Evolutionary conservation across 2,329 filamentous ascomycete genomes (phyloP).

Genomic region (Diaporthe amygdali): DNA sequence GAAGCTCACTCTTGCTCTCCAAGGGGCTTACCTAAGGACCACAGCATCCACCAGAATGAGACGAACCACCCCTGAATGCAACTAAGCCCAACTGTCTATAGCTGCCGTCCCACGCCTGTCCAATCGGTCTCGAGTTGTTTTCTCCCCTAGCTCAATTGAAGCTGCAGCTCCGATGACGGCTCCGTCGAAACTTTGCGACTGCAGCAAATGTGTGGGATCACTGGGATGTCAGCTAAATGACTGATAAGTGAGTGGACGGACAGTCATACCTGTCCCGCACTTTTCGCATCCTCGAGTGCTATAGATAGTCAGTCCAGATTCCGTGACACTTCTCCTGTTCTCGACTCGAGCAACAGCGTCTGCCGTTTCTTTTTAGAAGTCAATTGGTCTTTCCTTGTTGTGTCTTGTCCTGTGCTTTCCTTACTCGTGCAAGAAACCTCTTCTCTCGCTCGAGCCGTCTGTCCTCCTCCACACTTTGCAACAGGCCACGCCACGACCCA

Average conservation of each 20-base stretch:
- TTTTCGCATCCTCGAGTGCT: not conserved
- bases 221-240: not conserved
- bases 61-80: not conserved
- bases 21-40: slow-evolving; percentile 20
- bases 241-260: not conserved
- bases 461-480: not conserved
- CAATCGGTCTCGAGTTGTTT: slow-evolving; percentile 7
- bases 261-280: not conserved
- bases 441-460: not conserved
- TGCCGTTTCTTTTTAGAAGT: not conserved
- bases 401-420: not conserved
- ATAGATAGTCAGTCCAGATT: not conserved
- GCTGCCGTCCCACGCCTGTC: not conserved
- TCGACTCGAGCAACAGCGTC: not conserved
- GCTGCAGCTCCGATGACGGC: slow-evolving; percentile 5
- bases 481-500: not conserved
- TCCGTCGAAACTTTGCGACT: slow-evolving; percentile 7
- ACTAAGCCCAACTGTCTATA: slow-evolving; percentile 1
- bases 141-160: slow-evolving; percentile 3
- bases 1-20: not conserved
- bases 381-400: not conserved
- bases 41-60: not conserved
- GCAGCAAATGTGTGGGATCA: not conserved
- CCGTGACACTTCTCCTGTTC: not conserved
- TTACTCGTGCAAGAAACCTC: not conserved